Base-by-base conservation (phyloP, 2,329 filamentous ascomycete species). In the Fusarium tanahbumbuense region DNA sequence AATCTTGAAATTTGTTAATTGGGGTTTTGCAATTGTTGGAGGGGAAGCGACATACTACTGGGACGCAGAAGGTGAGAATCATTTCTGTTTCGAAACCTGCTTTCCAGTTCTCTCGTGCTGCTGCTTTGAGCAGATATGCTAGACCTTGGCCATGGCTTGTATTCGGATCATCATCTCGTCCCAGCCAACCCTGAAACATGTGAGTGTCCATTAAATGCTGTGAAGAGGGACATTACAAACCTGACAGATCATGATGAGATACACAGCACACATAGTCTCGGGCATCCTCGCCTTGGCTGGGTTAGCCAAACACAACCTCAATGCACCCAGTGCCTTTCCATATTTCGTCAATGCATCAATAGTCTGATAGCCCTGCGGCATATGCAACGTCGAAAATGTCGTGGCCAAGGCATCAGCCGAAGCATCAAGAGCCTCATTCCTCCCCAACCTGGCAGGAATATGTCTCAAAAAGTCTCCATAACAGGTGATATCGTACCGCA, bases 381-480 rank as follows among this genome's bases (percentile, higher is more conserved):
- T 64, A 47, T 76, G 71, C 1, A 78, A 34, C 8, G 68, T 73
- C 2, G 75, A 73, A 2, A 76, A 75, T 0, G 76, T 72, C 3
- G 68, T 74, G 2, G 75, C 71, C 5, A 81, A 69, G 10, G 77
- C 76, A 27, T 75, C 75, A 7, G 78, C 76, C 0, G 79, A 73
- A 1, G 80, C 78, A 63, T 86, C 84, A 1, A 87, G 76, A 3
- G 84, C 83, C 48, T 78, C 76, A 47, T 83, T 86, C 13, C 64
- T 75, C 2, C 84, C 85, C 3, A 87, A 67, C 0, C 83, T 81
- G 37, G 72, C 71, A 0, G 85, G 85, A 2, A 87, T 73, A n/a
- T 83, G 77, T 3, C 76, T 74, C 13, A 87, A 71, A 65, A 83
- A 86, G 1, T 73, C 68, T 2, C 85, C 85, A 63, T 84, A 87